phyloP scores from a whole-genome alignment of 1,284 basidiomycete genomes.

The Trichosporon coremiiforme region DNA sequence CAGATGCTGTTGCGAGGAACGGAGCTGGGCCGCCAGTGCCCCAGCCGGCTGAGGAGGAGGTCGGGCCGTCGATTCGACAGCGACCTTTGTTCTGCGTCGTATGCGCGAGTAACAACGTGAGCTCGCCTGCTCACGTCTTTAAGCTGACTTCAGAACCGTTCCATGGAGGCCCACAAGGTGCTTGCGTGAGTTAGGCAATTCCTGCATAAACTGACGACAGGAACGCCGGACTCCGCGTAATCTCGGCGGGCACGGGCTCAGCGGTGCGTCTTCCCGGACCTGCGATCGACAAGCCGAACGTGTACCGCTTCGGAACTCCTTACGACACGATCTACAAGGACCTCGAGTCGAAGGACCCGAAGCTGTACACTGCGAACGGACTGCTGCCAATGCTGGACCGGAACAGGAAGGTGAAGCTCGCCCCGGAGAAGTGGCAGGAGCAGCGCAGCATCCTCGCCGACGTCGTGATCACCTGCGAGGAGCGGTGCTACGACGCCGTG shows the following conservation, averaged over 20 bases:
- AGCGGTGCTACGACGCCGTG: conserved; percentile 96
- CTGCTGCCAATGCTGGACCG: conserved; percentile 97
- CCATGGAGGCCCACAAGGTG: conserved; percentile 97
- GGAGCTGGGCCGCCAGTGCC: conserved; percentile 18
- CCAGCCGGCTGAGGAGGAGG: conserved; percentile 26
- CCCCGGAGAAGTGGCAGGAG: conserved; percentile 97
- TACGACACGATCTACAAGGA: conserved; percentile 97
- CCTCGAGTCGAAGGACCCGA: conserved; percentile 79
- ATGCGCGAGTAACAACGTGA: conserved; percentile 93
- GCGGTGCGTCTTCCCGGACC: conserved; percentile 95
- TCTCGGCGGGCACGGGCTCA: conserved; percentile 94
- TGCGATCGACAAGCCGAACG: conserved; percentile 96
- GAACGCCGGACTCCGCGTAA: conserved; percentile 85
- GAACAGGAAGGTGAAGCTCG: conserved; percentile 86
- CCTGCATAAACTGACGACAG: conserved; percentile 31
- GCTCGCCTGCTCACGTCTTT: conserved; percentile 38
- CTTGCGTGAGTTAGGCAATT: conserved; percentile 68
- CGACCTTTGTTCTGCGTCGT: conserved; percentile 93
- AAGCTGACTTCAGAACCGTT: conserved; percentile 74
- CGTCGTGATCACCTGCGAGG: conserved; percentile 98
- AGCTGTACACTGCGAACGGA: conserved; percentile 93
- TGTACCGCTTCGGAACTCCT: conserved; percentile 96
- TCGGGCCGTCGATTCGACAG: conserved; percentile 30
- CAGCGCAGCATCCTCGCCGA: conserved; percentile 76
- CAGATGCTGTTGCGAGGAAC: background rate